phyloP scores from a whole-genome alignment of 2,329 filamentous ascomycete species.

The Sporothrix brunneoviolacea region DNA sequence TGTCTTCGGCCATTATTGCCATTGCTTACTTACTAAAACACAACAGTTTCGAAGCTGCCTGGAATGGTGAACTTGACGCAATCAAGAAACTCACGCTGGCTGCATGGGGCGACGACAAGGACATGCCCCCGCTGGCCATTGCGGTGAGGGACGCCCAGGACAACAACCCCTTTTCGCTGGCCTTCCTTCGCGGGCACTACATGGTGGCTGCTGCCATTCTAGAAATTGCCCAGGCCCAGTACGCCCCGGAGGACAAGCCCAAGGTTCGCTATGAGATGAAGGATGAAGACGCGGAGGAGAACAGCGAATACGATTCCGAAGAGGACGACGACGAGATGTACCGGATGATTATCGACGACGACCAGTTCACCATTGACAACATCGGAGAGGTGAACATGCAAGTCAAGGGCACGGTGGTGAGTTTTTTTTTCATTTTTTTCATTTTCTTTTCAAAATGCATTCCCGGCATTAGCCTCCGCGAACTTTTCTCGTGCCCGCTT shows the following conservation, averaged over 20 bases:
- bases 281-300: constrained; percentile 32
- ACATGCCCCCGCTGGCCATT: constrained; percentile 57
- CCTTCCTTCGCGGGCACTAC: constrained; percentile 58
- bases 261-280: constrained; percentile 45
- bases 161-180: constrained; percentile 60
- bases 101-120: constrained; percentile 47
- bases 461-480: no score
- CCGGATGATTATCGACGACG: constrained; percentile 54
- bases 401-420: constrained; percentile 52
- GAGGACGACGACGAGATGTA: constrained; percentile 33
- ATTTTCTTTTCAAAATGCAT: background rate
- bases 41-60: constrained; percentile 73
- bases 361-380: constrained; percentile 68
- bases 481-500: no score
- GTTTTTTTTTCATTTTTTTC: background rate
- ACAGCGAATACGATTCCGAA: constrained; percentile 26
- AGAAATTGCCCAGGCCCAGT: constrained; percentile 65
- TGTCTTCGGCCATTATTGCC: no score
- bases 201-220: constrained; percentile 59
- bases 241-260: constrained; percentile 47
- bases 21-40: no score
- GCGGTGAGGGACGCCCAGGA: constrained; percentile 45
- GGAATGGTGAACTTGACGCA: constrained; percentile 58
- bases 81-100: constrained; percentile 59
- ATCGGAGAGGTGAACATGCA: constrained; percentile 62